Base-by-base conservation (phyloP, 305 asterid species). In the Caryopteris hybrid region DNA sequence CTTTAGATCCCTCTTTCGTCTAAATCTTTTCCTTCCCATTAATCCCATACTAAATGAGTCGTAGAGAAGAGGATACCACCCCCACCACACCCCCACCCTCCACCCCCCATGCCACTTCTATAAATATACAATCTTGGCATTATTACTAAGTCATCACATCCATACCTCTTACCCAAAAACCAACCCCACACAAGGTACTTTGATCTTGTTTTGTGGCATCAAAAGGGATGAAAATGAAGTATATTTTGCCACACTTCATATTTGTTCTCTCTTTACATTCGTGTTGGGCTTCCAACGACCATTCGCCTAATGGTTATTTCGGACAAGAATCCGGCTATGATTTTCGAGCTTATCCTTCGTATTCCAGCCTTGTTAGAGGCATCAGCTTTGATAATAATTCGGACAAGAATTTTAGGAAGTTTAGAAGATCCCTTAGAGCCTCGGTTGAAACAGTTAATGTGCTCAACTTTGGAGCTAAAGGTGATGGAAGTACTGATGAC, bases 401-500 rank as follows among this genome's bases (percentile, higher is more conserved):
- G n/a, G n/a, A n/a, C n/a, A n/a, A n/a, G n/a, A n/a, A n/a, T n/a
- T n/a, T n/a, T n/a, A n/a, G n/a, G n/a, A 43, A 2, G 47, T 66
- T n/a, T n/a, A n/a, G 12, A 42, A n/a, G n/a, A n/a, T n/a, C n/a
- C n/a, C n/a, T n/a, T n/a, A n/a, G n/a, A n/a, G n/a, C n/a, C n/a
- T 54, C 81, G 0, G 66, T 59, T 21, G 58, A 8, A 69, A 61
- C 77, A 0, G 50, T 78, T 60, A 58, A 68, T 76, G 92, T 87
- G 1, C 70, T 77, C 39, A 42, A 55, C 57, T 87, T 61, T 56
- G 96, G 98, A 75, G 96, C 96, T 72, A 81, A 79, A 73, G 98
- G 88, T 22, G 92, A 91, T 72, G 98, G 96, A 60, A 68, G 21
- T 11, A 68, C 66, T 10, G 96, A 91, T 72, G 96, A 87, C 67